Evolutionary conservation across 2,329 filamentous ascomycete genomes (phyloP).

Genomic region (Mariannaea elegans): DNA sequence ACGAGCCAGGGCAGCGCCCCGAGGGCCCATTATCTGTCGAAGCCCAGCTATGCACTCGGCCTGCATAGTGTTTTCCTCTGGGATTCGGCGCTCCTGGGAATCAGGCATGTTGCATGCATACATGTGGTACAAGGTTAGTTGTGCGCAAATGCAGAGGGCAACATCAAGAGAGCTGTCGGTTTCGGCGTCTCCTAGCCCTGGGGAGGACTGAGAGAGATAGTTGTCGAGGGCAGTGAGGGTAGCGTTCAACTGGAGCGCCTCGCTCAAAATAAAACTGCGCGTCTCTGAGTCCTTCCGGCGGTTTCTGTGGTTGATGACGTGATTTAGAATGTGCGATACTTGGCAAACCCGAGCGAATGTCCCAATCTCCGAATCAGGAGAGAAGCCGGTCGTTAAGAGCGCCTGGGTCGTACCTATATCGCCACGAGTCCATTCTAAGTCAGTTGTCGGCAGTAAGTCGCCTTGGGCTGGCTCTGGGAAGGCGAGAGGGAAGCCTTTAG

Average conservation of each 20-base stretch:
- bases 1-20: constrained; percentile 1
- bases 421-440: background rate
- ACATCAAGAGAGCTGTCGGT: background rate
- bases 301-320: constrained; percentile 6
- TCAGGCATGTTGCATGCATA: constrained; percentile 14
- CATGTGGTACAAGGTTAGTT: background rate
- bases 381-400: constrained; percentile 7
- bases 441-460: constrained; percentile 2
- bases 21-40: constrained; percentile 2
- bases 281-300: background rate
- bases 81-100: background rate
- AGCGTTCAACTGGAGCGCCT: background rate
- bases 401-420: constrained; percentile 9
- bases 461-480: constrained; percentile 8
- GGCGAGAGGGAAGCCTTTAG: background rate
- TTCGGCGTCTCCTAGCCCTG: background rate
- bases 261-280: background rate
- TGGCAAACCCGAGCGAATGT: constrained; percentile 2
- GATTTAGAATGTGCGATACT: constrained; percentile 3
- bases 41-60: constrained; percentile 3
- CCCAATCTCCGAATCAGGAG: background rate
- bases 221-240: constrained; percentile 12
- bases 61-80: constrained; percentile 7
- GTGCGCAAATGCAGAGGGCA: background rate
- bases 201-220: background rate